phyloP scores from a whole-genome alignment of 148 eudicot species.

The Cornus controversa region DNA sequence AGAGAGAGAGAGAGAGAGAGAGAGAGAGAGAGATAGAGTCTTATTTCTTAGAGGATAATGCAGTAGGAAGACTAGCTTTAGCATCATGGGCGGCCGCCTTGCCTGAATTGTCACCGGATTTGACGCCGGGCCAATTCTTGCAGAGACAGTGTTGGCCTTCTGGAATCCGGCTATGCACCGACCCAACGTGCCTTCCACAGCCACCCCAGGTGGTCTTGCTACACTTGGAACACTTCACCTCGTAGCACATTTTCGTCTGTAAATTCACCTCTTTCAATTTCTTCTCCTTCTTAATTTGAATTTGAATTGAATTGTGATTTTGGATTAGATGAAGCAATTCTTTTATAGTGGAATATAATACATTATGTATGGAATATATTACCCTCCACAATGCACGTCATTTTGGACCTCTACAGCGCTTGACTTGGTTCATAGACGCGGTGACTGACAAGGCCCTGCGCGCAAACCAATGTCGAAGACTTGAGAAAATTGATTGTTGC shows the following conservation, averaged over 20 bases:
- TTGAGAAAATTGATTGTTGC: no score
- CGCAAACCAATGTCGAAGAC: no score
- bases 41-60: neutral
- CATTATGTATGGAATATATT: no score
- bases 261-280: neutral
- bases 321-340: neutral
- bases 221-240: conserved; percentile 30
- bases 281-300: neutral
- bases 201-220: conserved; percentile 37
- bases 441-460: no score
- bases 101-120: neutral
- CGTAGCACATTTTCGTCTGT: conserved; percentile 30
- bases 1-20: no score
- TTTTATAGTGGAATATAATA: neutral
- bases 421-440: no score
- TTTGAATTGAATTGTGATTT: neutral
- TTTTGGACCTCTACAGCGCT: no score
- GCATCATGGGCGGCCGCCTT: neutral
- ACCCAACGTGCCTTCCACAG: conserved; percentile 35
- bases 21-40: no score
- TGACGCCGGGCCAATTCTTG: conserved; percentile 41
- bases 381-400: no score
- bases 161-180: conserved; percentile 32
- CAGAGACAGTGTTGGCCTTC: conserved; percentile 38
- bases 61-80: neutral